Evolutionary conservation across 371 early-diverging fungal genomes (phyloP), one percentile per base, ranked within the genome.

Genomic region (Dichotomocladium elegans): DNA sequence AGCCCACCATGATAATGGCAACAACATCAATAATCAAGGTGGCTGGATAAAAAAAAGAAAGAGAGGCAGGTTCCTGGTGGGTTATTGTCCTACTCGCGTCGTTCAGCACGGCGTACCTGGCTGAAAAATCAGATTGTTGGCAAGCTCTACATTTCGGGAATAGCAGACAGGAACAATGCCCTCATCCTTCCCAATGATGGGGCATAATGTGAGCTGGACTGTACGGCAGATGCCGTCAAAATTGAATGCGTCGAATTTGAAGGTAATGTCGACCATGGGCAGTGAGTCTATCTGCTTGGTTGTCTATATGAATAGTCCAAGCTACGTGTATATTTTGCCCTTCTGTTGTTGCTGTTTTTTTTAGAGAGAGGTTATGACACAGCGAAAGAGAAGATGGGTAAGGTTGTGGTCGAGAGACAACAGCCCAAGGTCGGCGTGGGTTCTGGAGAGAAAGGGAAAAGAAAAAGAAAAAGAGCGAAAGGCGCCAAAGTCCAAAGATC

Each of bases 131-230:
- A 95, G 78, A 33, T 82, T 77, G 59, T 81, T 82, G 53, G 74
- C 79, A 22, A 87, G 66, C 59, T 92, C 93, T 49, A 95, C 89
- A 69, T 96, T 95, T 35, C 98, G 83, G 24, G 95, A 88, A 68
- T 95, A 97, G 72, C 96, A 96, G 27, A 74, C 66, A 26, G 96
- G 94, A 60, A 93, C 95, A 43, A 88, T 82, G 24, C 89, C 91
- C 26, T 85, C 76, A n/a, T 64, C 60, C 34, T 68, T 65, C 28
- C 90, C 92, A 52, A 97, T 87, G 37, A 95, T 73, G 29, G 96
- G 93, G 66, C 98, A 97, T 41, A 95, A 66, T 21, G 93, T 82
- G 53, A 94, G 71, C 35, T 90, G 83, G 30, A 90, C 84, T 25
- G 81, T 83, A 48, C 71, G 71, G 70, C 98, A 97, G 48, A 94